Conservation (phyloP, 2,329 filamentous ascomycete species). For the Bipolaris victoriae region DNA sequence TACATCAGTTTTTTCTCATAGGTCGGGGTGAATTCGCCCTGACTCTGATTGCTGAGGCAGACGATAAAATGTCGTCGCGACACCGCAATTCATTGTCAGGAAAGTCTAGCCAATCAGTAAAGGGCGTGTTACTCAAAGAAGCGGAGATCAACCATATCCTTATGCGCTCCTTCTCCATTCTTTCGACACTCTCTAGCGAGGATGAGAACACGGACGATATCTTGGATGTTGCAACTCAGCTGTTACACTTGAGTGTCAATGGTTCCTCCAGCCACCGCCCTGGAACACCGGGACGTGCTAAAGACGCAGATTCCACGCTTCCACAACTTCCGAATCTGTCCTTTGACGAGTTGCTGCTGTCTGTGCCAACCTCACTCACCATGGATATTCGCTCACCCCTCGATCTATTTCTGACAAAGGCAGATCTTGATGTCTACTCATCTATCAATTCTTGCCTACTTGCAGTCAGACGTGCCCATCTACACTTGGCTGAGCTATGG, state of each 20-base stretch:
- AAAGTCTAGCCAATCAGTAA: slow-evolving; percentile 58
- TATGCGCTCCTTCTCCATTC: slow-evolving; percentile 75
- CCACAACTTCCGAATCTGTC: slow-evolving; percentile 55
- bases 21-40: slow-evolving; percentile 90
- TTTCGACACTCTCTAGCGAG: slow-evolving; percentile 77
- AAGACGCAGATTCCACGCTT: slow-evolving; percentile 37
- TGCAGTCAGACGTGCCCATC: slow-evolving; percentile 82
- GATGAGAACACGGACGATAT: slow-evolving; percentile 77
- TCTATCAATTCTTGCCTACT: slow-evolving; percentile 87
- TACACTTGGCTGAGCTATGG: slow-evolving; percentile 85
- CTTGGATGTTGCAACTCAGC: slow-evolving; percentile 79
- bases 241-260: slow-evolving; percentile 71
- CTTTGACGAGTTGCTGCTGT: slow-evolving; percentile 84
- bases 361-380: slow-evolving; percentile 72
- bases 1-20: slow-evolving; percentile 87
- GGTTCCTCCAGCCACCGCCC: slow-evolving; percentile 51
- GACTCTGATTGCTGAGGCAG: slow-evolving; percentile 82
- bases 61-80: slow-evolving; percentile 76
- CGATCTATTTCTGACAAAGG: slow-evolving; percentile 81
- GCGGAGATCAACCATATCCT: slow-evolving; percentile 82
- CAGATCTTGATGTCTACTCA: slow-evolving; percentile 80
- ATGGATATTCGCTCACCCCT: slow-evolving; percentile 78
- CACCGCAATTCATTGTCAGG: slow-evolving; percentile 59
- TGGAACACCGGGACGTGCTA: slow-evolving; percentile 50
- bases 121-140: slow-evolving; percentile 77